phyloP scores from a whole-genome alignment of 2,329 filamentous ascomycete species.

The Fusarium armeniacum region DNA sequence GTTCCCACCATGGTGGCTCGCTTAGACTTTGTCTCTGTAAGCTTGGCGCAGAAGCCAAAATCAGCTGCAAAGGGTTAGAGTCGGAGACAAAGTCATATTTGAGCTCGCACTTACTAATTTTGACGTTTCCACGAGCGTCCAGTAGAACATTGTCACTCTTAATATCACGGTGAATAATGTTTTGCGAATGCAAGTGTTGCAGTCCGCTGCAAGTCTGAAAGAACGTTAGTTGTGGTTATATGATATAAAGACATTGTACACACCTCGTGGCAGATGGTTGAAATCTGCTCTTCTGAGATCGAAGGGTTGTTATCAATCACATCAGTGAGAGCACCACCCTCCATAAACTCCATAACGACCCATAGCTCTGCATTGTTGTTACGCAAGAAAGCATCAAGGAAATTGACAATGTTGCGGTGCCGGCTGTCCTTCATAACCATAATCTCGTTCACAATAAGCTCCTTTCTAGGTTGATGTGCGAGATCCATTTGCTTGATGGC shows the following conservation, averaged over 20 bases:
- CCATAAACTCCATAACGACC: conserved; percentile 99
- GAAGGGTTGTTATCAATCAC: conserved; percentile 97
- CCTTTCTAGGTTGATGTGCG: conserved; percentile 95
- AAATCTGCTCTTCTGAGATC: conserved; percentile 97
- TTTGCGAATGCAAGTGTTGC: conserved; percentile 93
- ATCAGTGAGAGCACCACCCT: conserved; percentile 96
- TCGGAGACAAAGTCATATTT: background rate
- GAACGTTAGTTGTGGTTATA: conserved; percentile 33
- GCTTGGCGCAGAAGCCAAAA: conserved; percentile 99
- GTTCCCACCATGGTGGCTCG: conserved; percentile 99
- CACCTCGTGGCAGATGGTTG: conserved; percentile 96
- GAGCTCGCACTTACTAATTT: conserved; percentile 81
- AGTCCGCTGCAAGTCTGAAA: conserved; percentile 93
- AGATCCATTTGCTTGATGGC: conserved; percentile 99
- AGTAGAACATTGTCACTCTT: conserved; percentile 99
- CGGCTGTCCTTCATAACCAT: conserved; percentile 99
- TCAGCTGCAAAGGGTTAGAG: conserved; percentile 74
- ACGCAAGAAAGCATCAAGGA: conserved; percentile 94
- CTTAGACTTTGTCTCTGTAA: conserved; percentile 96
- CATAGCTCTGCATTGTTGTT: conserved; percentile 97
- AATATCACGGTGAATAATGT: conserved; percentile 99
- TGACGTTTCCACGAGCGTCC: conserved; percentile 94
- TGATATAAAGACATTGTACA: conserved; percentile 50
- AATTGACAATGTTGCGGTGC: conserved; percentile 99
- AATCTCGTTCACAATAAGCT: conserved; percentile 99